phyloP scores from a whole-genome alignment of 331 rosid species.

The Pyracantha coccinea region DNA sequence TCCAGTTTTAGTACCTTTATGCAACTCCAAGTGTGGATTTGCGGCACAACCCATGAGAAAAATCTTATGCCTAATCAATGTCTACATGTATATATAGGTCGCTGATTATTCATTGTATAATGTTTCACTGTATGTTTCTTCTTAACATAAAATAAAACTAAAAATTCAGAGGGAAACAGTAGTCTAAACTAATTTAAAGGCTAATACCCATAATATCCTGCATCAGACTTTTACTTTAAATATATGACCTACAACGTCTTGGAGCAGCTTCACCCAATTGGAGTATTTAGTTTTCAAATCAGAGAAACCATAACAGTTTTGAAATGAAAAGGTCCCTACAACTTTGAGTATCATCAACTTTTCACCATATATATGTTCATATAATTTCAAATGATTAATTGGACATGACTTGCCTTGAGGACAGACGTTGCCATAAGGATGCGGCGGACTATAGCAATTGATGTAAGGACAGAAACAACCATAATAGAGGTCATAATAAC shows the following conservation, averaged over 20 bases:
- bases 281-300: not conserved
- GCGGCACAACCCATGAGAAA: not conserved
- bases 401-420: conserved; percentile 63
- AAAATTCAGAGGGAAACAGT: not conserved
- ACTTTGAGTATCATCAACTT: not conserved
- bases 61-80: not conserved
- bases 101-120: not conserved
- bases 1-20: not conserved
- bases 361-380: not conserved
- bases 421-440: conserved; percentile 99
- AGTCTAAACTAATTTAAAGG: not conserved
- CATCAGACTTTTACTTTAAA: not conserved
- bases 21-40: not conserved
- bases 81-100: not conserved
- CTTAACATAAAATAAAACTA: not conserved
- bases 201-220: not conserved
- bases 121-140: not conserved
- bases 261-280: not conserved
- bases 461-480: conserved; percentile 76
- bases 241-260: not conserved
- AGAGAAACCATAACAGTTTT: not conserved
- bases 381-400: not conserved
- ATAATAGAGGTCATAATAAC: conserved; percentile 77
- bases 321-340: not conserved
- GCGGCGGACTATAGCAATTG: conserved; percentile 88